Conservation (phyloP, 192 early-diverging fungal species). For the Coemansia sp. region DNA sequence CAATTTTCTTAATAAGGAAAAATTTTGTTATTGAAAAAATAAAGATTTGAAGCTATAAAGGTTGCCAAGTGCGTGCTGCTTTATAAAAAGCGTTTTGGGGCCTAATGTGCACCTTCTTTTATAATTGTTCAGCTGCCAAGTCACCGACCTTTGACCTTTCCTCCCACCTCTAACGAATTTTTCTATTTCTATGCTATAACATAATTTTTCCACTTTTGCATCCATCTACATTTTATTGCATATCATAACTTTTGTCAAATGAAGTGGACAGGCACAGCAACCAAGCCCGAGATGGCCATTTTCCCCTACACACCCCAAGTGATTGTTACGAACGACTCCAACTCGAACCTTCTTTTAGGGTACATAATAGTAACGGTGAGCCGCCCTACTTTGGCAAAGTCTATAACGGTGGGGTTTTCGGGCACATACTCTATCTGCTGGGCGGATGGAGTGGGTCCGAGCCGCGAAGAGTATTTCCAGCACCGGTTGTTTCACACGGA, state of each 20-base stretch:
- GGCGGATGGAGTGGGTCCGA: conserved; percentile 21
- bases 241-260: conserved; percentile 2
- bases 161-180: background rate
- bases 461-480: conserved; percentile 27
- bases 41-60: too few relatives aligned
- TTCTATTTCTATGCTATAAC: too few relatives aligned
- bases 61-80: too few relatives aligned
- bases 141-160: conserved; percentile 1
- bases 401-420: conserved; percentile 15
- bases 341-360: conserved; percentile 36
- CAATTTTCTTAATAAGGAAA: too few relatives aligned
- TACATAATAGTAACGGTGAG: conserved; percentile 14
- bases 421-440: conserved; percentile 40
- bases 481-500: conserved; percentile 37
- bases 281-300: conserved; percentile 20
- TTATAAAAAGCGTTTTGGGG: too few relatives aligned
- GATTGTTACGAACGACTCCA: conserved; percentile 30
- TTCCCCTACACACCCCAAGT: conserved; percentile 37
- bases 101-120: too few relatives aligned
- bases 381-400: conserved; percentile 27
- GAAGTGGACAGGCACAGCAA: conserved; percentile 17
- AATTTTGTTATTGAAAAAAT: too few relatives aligned
- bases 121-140: background rate
- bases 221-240: background rate
- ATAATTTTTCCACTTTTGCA: background rate